Evolutionary conservation across 306 rosid genomes (phyloP), one percentile per base, ranked within the genome.

Genomic region (Trifolium dubium): DNA sequence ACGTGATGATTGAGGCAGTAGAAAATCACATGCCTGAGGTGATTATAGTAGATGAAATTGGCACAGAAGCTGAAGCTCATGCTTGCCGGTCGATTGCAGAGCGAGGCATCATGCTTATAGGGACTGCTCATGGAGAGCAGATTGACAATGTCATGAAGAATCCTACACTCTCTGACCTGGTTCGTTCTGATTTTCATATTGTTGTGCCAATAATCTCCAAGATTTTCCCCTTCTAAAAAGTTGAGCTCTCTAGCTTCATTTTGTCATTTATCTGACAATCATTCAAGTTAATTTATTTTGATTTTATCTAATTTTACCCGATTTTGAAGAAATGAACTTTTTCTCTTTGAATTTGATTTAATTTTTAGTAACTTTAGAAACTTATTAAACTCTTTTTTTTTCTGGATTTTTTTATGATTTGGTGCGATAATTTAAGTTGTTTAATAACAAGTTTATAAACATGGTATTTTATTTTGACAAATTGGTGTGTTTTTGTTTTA

Each of bases 1-100:
- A 80, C 56, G 87, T 89, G 81, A 89, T 85, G 94, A 67, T 87
- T 62, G 94, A 89, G 88, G 89, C 94, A 49, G 94, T 89, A 39
- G 89, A 87, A 83, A 89, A 89, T 75, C 94, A 89, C 81, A 87
- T 85, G 91, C 94, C 94, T 77, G 85, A 86, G 83, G 94, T 83
- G 80, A 83, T 89, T 74, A 78, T 89, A 75, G 91, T 89, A 5
- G 91, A 89, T 82, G 94, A 89, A 85, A 87, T 89, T 77, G 89
- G 91, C 72, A 87, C 91, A 23, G 80, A 85, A 79, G 83, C 89
- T 55, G 94, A 89, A 83, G 88, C 89, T 75, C 81, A 71, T 79
- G 91, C 94, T 72, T 89, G 91, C 80, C 89, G 89, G 79, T 81
- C 88, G 6, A 86, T 86, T 60, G 88, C 88, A 28, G 84, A 85